Percentiles rank a stretch among this genome's conserved stretches.
These are phyloP conservation scores for Apiotrichum porosum DNA, from an alignment of 1,284 basidiomycete genomes.

Conservation along the genomic window DNA sequence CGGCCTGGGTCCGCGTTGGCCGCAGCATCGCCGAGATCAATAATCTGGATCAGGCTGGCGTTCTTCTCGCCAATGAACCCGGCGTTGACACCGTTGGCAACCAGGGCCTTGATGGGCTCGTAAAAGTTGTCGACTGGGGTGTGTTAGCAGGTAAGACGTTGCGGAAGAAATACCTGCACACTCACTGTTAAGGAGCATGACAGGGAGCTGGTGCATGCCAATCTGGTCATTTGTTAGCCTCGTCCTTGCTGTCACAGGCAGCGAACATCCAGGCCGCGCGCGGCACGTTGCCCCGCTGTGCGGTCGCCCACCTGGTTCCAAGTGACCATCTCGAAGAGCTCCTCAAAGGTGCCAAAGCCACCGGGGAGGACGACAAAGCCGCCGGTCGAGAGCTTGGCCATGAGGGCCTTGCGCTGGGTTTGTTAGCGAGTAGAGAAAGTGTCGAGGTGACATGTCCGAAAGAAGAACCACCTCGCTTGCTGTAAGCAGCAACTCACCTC, in stretches of 20 bases:
- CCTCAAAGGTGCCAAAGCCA: slow-evolving; percentile 88
- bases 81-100: slow-evolving; percentile 61
- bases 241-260: no score
- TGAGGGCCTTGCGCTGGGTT: slow-evolving; percentile 67
- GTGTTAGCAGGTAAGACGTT: background rate
- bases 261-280: background rate
- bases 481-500: slow-evolving; percentile 53
- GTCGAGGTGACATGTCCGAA: no score
- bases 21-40: slow-evolving; percentile 58
- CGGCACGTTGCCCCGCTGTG: slow-evolving; percentile 1
- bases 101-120: slow-evolving; percentile 67
- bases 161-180: background rate
- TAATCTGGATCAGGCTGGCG: slow-evolving; percentile 60
- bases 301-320: slow-evolving; percentile 55
- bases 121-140: slow-evolving; percentile 67
- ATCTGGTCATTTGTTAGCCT: slow-evolving; percentile 58
- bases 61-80: slow-evolving; percentile 70
- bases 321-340: slow-evolving; percentile 84
- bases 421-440: background rate
- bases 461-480: no score
- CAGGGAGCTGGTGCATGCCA: slow-evolving; percentile 74
- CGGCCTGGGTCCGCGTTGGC: slow-evolving; percentile 56
- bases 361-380: slow-evolving; percentile 85
- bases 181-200: slow-evolving; percentile 66
- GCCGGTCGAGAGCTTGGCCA: slow-evolving; percentile 66